phyloP scores from a whole-genome alignment of 331 rosid species.

The Stylosanthes scabra region DNA sequence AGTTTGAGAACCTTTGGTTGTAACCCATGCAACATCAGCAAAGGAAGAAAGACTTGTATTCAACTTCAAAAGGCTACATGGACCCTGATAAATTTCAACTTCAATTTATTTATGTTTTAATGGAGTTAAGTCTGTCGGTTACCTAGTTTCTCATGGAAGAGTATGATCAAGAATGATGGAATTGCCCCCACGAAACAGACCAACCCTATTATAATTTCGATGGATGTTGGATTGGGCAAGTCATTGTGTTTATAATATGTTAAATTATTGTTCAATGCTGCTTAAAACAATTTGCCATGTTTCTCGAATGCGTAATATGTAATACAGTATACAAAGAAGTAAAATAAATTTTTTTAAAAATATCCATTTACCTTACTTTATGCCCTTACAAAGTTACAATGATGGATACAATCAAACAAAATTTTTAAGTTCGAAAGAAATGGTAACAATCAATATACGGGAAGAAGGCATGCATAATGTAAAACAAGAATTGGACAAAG shows the following conservation, averaged over 20 bases:
- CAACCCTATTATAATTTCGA: neutral
- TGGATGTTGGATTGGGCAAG: constrained; percentile 10
- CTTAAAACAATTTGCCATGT: neutral
- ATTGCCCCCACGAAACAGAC: neutral
- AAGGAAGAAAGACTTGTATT: neutral
- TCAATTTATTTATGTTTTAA: neutral
- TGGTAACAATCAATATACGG: neutral
- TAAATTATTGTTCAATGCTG: too few relatives aligned
- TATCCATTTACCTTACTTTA: constrained; percentile 16
- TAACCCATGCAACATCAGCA: constrained; percentile 1
- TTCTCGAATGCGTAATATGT: too few relatives aligned
- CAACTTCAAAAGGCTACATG: neutral
- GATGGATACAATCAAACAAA: constrained; percentile 24
- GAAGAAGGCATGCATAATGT: constrained; percentile 11
- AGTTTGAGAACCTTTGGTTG: too few relatives aligned
- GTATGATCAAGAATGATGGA: constrained; percentile 12
- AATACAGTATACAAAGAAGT: neutral
- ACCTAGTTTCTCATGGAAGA: neutral
- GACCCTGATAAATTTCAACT: neutral
- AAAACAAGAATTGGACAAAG: constrained; percentile 31
- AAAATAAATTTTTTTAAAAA: neutral
- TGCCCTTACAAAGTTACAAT: constrained; percentile 9
- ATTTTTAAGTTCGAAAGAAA: constrained; percentile 5
- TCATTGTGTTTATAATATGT: neutral
- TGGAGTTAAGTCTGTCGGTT: neutral